Conservation (phyloP, 345 rosid genomes). For the Dovyalis caffra region DNA sequence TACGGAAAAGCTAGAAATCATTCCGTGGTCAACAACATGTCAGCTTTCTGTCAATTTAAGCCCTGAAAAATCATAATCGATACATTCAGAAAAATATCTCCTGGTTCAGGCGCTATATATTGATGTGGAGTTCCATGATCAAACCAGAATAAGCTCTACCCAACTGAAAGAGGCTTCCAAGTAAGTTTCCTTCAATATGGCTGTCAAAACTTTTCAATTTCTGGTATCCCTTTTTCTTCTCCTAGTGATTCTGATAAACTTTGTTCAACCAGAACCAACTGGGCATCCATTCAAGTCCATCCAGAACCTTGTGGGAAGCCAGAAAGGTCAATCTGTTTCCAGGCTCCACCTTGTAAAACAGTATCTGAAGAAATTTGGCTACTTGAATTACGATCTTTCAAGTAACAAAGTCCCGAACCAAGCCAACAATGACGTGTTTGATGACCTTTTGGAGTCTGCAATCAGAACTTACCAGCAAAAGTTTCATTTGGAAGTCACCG, state of each 20-base stretch:
- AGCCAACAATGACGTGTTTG: neutral
- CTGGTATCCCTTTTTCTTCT: neutral
- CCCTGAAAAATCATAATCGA: too few relatives aligned
- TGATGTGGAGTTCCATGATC: too few relatives aligned
- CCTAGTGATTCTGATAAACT: neutral
- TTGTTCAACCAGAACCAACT: neutral
- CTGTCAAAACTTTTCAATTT: neutral
- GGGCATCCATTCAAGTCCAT: neutral
- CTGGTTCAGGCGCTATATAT: too few relatives aligned
- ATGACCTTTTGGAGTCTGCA: neutral
- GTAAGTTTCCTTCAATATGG: too few relatives aligned
- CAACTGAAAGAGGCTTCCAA: too few relatives aligned
- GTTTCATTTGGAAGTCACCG: neutral
- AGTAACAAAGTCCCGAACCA: neutral
- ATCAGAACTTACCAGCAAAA: neutral
- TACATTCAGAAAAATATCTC: too few relatives aligned
- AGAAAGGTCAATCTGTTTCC: conserved; percentile 3
- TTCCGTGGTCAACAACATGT: too few relatives aligned
- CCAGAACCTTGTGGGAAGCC: conserved; percentile 8
- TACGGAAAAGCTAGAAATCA: too few relatives aligned
- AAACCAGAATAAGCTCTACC: too few relatives aligned
- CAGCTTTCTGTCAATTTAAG: too few relatives aligned
- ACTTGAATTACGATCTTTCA: conserved; percentile 9
- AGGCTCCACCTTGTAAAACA: conserved; percentile 11
- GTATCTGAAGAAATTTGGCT: conserved; percentile 13